These are phyloP conservation scores for Conoideocrella luteorostrata DNA, from an alignment of 2,329 filamentous ascomycete species.

Conservation along the genomic window DNA sequence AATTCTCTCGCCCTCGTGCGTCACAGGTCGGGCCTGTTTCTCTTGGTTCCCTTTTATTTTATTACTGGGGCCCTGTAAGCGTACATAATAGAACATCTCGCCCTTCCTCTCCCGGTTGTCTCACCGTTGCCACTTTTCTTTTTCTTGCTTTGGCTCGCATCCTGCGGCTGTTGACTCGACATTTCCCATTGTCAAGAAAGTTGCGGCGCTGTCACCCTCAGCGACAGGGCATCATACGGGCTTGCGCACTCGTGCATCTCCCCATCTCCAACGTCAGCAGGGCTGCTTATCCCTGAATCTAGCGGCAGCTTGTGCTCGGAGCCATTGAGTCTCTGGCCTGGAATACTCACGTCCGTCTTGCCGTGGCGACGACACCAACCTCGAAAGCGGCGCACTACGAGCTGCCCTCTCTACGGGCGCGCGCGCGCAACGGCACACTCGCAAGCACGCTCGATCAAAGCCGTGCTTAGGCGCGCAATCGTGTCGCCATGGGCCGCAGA, in stretches of 20 bases:
- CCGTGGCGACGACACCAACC: not conserved
- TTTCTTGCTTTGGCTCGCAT: not conserved
- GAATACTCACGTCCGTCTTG: not conserved
- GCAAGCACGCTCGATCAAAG: constrained; percentile 6
- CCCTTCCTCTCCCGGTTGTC: constrained; percentile 9
- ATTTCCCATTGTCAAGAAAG: not conserved
- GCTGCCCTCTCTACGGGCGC: not conserved
- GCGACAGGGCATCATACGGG: not conserved
- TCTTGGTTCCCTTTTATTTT: not conserved
- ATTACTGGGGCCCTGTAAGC: not conserved
- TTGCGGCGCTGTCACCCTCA: too few relatives aligned
- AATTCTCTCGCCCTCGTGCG: not conserved
- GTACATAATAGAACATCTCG: constrained; percentile 6
- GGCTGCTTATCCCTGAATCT: too few relatives aligned
- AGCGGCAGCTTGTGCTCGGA: not conserved
- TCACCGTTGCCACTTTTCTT: constrained; percentile 10
- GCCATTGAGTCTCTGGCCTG: not conserved
- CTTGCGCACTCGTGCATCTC: constrained; percentile 1
- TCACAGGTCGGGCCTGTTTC: not conserved
- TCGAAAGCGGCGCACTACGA: not conserved
- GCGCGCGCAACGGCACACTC: constrained; percentile 5
- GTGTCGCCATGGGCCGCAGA: constrained; percentile 74
- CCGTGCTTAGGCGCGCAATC: constrained; percentile 9
- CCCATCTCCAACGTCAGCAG: not conserved
- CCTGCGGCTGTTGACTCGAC: constrained; percentile 1